Evolutionary conservation across 2,329 filamentous ascomycete species (phyloP).

Genomic region (Aureobasidium lini): DNA sequence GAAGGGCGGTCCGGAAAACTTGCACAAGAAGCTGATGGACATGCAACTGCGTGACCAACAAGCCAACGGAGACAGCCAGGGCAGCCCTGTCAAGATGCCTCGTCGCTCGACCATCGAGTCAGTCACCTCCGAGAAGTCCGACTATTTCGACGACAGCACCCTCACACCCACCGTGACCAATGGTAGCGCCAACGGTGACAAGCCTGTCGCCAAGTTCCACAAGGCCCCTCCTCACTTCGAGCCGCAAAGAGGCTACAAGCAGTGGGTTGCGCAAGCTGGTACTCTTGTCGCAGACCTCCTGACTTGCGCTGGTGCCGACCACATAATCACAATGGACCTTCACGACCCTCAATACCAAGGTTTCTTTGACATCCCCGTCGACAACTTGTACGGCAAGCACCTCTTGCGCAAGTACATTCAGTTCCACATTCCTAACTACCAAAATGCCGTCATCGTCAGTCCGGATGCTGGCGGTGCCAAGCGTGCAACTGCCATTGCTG

Average conservation of each 20-base stretch:
- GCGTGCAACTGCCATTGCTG: constrained; percentile 88
- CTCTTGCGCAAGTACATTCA: constrained; percentile 63
- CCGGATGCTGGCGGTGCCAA: constrained; percentile 96
- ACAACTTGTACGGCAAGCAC: constrained; percentile 87
- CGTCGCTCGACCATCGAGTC: constrained; percentile 24
- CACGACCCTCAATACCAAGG: constrained; percentile 96
- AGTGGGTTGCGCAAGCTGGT: constrained; percentile 97
- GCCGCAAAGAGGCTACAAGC: constrained; percentile 88
- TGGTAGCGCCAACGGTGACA: constrained; percentile 55
- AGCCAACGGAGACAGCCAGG: constrained; percentile 20
- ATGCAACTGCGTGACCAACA: constrained; percentile 55
- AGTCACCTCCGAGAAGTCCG: constrained; percentile 24
- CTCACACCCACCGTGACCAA: constrained; percentile 15
- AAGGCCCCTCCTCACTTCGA: constrained; percentile 54
- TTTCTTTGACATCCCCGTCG: constrained; percentile 97
- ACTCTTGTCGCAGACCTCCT: constrained; percentile 90
- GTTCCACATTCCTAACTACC: constrained; percentile 75
- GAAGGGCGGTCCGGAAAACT: constrained; percentile 57
- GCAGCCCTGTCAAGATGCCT: constrained; percentile 10
- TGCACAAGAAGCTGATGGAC: constrained; percentile 68
- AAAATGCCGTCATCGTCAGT: constrained; percentile 84
- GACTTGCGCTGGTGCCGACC: constrained; percentile 91
- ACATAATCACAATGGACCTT: constrained; percentile 96
- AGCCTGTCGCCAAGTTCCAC: constrained; percentile 38
- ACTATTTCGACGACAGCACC: constrained; percentile 18